Percentiles rank a stretch among this genome's conserved stretches.
Conservation (phyloP, 148 eudicot species). For the Cornus florida region DNA sequence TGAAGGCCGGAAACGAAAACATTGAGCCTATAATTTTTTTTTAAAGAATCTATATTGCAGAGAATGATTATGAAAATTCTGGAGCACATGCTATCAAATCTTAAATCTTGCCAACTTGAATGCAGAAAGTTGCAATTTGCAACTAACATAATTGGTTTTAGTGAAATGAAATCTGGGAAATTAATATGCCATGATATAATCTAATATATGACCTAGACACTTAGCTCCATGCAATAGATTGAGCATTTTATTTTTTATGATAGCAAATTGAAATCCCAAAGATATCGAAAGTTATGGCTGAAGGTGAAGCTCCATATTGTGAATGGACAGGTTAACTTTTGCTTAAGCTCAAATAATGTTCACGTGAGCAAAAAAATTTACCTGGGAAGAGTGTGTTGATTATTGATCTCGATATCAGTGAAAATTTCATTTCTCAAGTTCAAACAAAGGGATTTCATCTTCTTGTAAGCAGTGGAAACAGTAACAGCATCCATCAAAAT, state of each 20-base stretch:
- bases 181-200: background rate
- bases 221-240: background rate
- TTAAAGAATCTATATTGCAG: background rate
- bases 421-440: slow-evolving; percentile 79
- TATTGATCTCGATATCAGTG: slow-evolving; percentile 91
- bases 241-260: background rate
- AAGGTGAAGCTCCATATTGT: background rate
- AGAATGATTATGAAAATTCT: no score
- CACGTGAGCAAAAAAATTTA: slow-evolving; percentile 11
- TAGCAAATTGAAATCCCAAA: background rate
- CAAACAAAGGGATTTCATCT: slow-evolving; percentile 85
- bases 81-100: background rate
- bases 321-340: background rate
- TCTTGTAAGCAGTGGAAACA: slow-evolving; percentile 74
- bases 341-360: background rate
- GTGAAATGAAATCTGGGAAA: background rate
- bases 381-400: slow-evolving; percentile 92
- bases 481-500: slow-evolving; percentile 56
- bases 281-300: background rate
- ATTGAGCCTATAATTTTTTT: no score
- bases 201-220: background rate
- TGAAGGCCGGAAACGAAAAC: no score
- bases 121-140: background rate
- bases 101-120: background rate
- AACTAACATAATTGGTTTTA: background rate